Percentiles rank a stretch among this genome's conserved stretches.
These are phyloP conservation scores for Rutstroemia sp. DNA, from an alignment of 2,329 filamentous ascomycete genomes.

Conservation along the genomic window DNA sequence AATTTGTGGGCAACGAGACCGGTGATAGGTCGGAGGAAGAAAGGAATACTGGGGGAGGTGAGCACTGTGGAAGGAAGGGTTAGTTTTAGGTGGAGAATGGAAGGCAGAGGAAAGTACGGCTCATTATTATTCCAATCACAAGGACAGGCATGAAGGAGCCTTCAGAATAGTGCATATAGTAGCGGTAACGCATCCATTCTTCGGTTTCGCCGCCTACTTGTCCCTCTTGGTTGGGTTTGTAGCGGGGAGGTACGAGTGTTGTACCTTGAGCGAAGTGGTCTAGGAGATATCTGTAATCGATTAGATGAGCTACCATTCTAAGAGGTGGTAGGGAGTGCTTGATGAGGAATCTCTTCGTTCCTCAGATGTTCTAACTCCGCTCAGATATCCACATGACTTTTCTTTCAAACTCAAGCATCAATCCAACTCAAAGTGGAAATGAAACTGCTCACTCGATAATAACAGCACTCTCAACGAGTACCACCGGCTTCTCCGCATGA, in stretches of 20 bases:
- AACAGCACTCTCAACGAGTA: slow-evolving; percentile 74
- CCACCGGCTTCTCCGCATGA: slow-evolving; percentile 37
- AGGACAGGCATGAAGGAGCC: slow-evolving; percentile 73
- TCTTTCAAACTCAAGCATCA: background rate
- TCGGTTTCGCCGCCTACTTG: slow-evolving; percentile 54
- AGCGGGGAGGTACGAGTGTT: slow-evolving; percentile 44
- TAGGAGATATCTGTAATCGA: slow-evolving; percentile 52
- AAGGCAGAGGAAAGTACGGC: slow-evolving; percentile 32
- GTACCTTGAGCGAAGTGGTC: slow-evolving; percentile 49
- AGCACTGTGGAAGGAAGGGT: slow-evolving; percentile 37
- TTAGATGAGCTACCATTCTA: background rate
- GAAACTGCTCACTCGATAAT: slow-evolving; percentile 51
- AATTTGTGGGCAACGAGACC: slow-evolving; percentile 42
- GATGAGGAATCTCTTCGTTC: no score
- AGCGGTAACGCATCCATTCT: slow-evolving; percentile 52
- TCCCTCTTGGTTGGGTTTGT: slow-evolving; percentile 50
- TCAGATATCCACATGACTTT: background rate
- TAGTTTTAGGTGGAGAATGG: background rate
- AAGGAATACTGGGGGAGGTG: slow-evolving; percentile 49
- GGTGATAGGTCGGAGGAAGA: slow-evolving; percentile 62
- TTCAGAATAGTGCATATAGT: slow-evolving; percentile 78
- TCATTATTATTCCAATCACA: slow-evolving; percentile 55
- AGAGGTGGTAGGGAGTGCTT: no score
- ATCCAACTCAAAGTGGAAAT: background rate
- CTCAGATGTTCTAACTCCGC: background rate